Evolutionary conservation across 1,139 yeast genomes (phyloP), one percentile per base, ranked within the genome.

Genomic region (Hemisphaericaspora xylanilytica): DNA sequence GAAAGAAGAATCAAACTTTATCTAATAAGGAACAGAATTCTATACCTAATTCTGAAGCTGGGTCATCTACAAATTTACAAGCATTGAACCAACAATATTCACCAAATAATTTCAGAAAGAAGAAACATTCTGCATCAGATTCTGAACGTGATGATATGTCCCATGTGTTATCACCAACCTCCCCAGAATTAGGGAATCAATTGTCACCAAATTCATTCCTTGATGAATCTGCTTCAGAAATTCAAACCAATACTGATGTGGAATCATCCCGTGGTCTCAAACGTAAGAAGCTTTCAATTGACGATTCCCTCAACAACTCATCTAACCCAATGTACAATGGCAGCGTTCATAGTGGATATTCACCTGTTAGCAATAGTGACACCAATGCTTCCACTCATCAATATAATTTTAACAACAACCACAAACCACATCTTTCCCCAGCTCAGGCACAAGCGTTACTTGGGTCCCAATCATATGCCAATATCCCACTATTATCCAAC

Each of bases 221-320:
- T n/a, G 85, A 80, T 46, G 88, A 81, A 41, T 81, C 83, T n/a
- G 72, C 79, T 3, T 77, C 84, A 3, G 85, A 80, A 41, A 67
- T 73, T 11, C 74, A 72, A 42, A 71, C 73, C 2, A 70, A 73
- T 45, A 67, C 70, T n/a, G 65, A 62, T 38, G 48, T 52, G 8
- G 56, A 58, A 29, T 46, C 49, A 9, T 58, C 56, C 7, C 55
- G 75, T 37, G 63, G 66, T 5, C 47, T 59, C 33, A 71, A 70
- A 45, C 58, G 76, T 17, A 70, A 71, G 49, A 70, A 71, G 52
- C 49, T 70, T 39, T 69, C 75, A 0, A 58, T 69, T 33, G 76
- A 71, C 47, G 76, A 70, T 44, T 65, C 73, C 3, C 64, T 51
- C 48, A 68, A 67, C 48, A 51, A 52, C 21, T 56, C 65, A 3